Evolutionary conservation across 2,329 filamentous ascomycete genomes (phyloP).

Genomic region (Stenocarpella maydis): DNA sequence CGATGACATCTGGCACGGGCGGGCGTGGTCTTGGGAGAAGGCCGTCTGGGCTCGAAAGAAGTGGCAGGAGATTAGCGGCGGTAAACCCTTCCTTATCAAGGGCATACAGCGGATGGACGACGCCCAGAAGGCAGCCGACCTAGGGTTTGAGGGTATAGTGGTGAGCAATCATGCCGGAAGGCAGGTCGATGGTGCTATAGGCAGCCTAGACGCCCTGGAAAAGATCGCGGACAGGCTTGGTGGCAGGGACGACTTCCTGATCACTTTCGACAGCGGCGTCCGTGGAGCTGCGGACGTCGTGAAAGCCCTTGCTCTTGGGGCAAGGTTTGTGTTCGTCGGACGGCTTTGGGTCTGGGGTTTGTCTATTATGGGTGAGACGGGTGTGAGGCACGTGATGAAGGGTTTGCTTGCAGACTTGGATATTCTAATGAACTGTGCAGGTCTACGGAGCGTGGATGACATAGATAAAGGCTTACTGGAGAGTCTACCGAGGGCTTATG

Average conservation of each 20-base stretch:
- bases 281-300: conserved; percentile 64
- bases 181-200: conserved; percentile 68
- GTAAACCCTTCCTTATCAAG: conserved; percentile 67
- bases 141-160: conserved; percentile 68
- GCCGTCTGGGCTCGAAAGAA: conserved; percentile 66
- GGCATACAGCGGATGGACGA: conserved; percentile 69
- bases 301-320: conserved; percentile 68
- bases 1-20: conserved; percentile 69
- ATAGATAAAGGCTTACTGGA: conserved; percentile 56
- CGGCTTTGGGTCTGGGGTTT: conserved; percentile 68
- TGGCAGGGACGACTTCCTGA: conserved; percentile 44
- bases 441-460: conserved; percentile 60
- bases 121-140: conserved; percentile 63
- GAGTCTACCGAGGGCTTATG: conserved; percentile 49
- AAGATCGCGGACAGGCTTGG: conserved; percentile 58
- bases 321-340: conserved; percentile 69
- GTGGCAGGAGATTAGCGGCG: conserved; percentile 66
- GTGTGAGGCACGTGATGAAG: conserved; percentile 69
- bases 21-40: conserved; percentile 70
- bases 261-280: conserved; percentile 69
- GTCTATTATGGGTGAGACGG: conserved; percentile 66
- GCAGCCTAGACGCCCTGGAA: conserved; percentile 66
- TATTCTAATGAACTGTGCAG: conserved; percentile 67
- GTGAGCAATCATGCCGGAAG: conserved; percentile 66
- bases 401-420: conserved; percentile 68